Evolutionary conservation across 2,329 filamentous ascomycete species (phyloP), one percentile per base, ranked within the genome.

Genomic region (Cryoendolithus antarcticus): DNA sequence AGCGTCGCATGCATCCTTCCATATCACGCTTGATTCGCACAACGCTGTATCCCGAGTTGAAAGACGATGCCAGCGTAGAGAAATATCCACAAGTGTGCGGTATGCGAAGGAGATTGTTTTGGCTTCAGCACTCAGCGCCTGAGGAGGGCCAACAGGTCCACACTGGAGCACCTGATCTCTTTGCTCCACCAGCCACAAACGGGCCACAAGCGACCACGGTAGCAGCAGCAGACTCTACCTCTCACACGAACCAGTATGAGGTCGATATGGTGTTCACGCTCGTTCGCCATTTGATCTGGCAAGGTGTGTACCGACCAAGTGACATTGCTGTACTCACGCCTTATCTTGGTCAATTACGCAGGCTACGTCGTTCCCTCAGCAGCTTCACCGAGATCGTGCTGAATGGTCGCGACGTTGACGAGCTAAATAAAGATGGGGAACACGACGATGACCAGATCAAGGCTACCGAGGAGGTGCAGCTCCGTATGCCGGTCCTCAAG

Each of bases 291-390:
- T 58, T 88, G 1, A 62, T 80, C 4, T 65, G 69, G 0, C 81
- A 86, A 51, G 80, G 80, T 0, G 52, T 48, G 0, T 85, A 86
- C 52, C 56, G 54, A 0, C 57, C 61, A 0, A 64, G 63, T 0
- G 76, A 86, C 2, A 82, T 88, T 42, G 79, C 80, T 0, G 73
- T 89, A 0, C 53, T 88, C 4, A 86, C 81, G 0, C 77, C 76
- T 0, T 81, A 82, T 42, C 56, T 68, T 0, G 75, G 74, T 0
- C 76, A 81, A 44, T 56, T 76, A 2, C 62, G 69, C 4, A 66
- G 67, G 35, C 61, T 81, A 1, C 67, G 69, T 2, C 49, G 50
- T 2, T 54, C 51, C 2, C 58, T 80, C 51, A 51, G 57, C 1
- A 53, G 43, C 2, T 61, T 65, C 3, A 78, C 77, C 40, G 72